Evolutionary conservation across 495 filamentous ascomycete genomes (phyloP).

Genomic region (Lophium mytilinum): DNA sequence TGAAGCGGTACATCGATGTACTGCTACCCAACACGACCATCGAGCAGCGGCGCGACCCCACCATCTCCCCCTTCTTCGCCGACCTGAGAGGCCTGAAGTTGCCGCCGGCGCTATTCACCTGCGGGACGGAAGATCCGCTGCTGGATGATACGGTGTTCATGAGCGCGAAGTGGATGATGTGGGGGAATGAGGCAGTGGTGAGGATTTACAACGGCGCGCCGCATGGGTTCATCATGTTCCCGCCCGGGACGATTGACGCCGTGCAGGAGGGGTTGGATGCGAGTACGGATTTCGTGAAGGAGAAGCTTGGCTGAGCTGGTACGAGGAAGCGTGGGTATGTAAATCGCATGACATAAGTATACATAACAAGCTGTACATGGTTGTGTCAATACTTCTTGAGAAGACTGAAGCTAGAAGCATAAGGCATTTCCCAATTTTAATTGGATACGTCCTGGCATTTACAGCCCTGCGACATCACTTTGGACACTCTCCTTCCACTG

Average conservation of each 20-base stretch:
- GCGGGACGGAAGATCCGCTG: slow-evolving; percentile 46
- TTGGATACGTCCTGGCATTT: no score
- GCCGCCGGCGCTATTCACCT: slow-evolving; percentile 45
- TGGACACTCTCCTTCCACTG: no score
- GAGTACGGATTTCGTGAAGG: slow-evolving; percentile 14
- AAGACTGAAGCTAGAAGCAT: no score
- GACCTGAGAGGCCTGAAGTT: slow-evolving; percentile 38
- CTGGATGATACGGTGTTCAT: slow-evolving; percentile 51
- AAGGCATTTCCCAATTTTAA: no score
- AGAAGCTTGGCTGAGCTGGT: background rate
- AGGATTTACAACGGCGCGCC: slow-evolving; percentile 47
- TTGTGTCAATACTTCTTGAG: no score
- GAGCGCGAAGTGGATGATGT: slow-evolving; percentile 43
- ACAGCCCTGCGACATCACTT: no score
- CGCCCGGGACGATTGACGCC: slow-evolving; percentile 8
- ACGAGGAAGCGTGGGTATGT: no score
- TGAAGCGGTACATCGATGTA: slow-evolving; percentile 37
- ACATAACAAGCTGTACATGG: no score
- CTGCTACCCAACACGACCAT: slow-evolving; percentile 37
- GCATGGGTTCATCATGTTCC: slow-evolving; percentile 41
- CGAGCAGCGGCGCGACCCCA: slow-evolving; percentile 30
- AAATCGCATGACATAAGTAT: no score
- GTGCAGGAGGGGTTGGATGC: slow-evolving; percentile 19
- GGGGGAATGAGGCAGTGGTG: slow-evolving; percentile 41
- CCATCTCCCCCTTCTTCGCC: slow-evolving; percentile 30